A percentile compares a stretch with the other conserved stretches of the same genome.
Conservation (phyloP, 306 rosid genomes). For the Sechiopsis laciniata region DNA sequence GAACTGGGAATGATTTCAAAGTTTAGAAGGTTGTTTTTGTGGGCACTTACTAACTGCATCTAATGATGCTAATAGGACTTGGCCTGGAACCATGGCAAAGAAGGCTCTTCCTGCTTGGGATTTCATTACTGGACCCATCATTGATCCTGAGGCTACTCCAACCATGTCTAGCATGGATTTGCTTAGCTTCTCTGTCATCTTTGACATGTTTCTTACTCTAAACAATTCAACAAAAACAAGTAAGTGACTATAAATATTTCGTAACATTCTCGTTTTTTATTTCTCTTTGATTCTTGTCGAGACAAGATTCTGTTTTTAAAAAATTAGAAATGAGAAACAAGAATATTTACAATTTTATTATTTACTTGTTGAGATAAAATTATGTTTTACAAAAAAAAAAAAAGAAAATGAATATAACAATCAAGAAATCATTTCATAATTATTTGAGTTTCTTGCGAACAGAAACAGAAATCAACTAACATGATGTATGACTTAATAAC, state of each 20-base stretch:
- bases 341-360: too few relatives aligned
- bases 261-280: too few relatives aligned
- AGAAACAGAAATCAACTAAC: too few relatives aligned
- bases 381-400: too few relatives aligned
- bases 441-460: too few relatives aligned
- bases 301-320: neutral
- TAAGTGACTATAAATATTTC: too few relatives aligned
- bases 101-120: constrained; percentile 76
- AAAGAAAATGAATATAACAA: too few relatives aligned
- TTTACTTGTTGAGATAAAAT: too few relatives aligned
- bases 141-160: constrained; percentile 67
- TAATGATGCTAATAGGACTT: constrained; percentile 80
- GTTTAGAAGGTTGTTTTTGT: neutral
- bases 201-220: constrained; percentile 68
- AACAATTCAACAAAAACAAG: neutral
- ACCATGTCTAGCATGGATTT: constrained; percentile 72
- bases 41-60: constrained; percentile 81
- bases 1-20: neutral
- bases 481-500: too few relatives aligned
- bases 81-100: constrained; percentile 80
- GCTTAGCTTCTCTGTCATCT: constrained; percentile 80
- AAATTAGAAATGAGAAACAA: too few relatives aligned
- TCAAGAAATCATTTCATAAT: too few relatives aligned
- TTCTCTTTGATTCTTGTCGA: neutral
- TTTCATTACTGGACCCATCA: constrained; percentile 58